Conservation (phyloP, 257 asterid genomes). For the Solanum pinnatisectum region DNA sequence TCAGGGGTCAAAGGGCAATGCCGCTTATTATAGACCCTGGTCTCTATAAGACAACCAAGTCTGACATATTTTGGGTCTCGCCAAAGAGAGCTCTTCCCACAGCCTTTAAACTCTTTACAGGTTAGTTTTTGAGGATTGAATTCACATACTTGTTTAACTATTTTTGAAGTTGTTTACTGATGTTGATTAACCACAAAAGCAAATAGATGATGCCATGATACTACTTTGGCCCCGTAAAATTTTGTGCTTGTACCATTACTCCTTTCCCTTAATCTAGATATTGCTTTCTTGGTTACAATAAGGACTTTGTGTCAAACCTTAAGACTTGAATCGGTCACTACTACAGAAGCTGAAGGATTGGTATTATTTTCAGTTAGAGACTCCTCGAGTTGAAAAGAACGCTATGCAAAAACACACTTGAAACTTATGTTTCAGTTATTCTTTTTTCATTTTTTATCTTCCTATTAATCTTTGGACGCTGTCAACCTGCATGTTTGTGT, state of each 20-base stretch:
- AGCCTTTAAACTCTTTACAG: conserved; percentile 68
- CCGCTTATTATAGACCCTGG: conserved; percentile 46
- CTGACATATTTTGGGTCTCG: conserved; percentile 31
- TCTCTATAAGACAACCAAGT: conserved; percentile 27
- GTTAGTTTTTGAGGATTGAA: conserved; percentile 33
- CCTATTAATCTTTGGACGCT: background rate
- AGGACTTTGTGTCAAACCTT: background rate
- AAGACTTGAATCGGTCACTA: background rate
- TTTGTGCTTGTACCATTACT: background rate
- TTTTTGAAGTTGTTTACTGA: background rate
- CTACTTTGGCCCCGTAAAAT: background rate
- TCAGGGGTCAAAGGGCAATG: conserved; percentile 38
- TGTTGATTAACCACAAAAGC: background rate
- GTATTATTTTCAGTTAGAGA: background rate
- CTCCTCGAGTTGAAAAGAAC: background rate
- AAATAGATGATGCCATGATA: background rate
- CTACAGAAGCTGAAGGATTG: background rate
- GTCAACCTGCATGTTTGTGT: background rate
- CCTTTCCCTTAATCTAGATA: background rate
- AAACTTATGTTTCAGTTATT: background rate
- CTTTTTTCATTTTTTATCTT: background rate
- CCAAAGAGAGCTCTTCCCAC: conserved; percentile 31
- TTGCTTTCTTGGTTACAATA: background rate
- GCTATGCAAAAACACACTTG: background rate
- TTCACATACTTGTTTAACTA: background rate